Conservation (phyloP, 2,329 filamentous ascomycete species). For the Conoideocrella luteorostrata region DNA sequence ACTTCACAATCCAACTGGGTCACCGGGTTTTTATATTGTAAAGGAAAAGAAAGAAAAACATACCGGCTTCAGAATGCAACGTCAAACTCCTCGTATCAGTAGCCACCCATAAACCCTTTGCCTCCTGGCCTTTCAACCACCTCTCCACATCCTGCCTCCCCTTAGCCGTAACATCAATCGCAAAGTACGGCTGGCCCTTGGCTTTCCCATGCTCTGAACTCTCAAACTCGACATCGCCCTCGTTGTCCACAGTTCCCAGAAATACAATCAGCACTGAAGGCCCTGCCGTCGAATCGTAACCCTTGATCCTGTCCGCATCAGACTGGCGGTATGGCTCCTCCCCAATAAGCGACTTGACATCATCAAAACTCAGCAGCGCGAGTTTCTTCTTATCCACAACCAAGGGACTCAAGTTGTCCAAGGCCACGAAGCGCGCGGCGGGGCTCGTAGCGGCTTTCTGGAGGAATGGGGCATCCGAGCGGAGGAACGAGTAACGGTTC, state of each 20-base stretch:
- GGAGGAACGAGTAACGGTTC: conserved; percentile 75
- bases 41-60: conserved; percentile 13
- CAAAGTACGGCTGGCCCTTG: conserved; percentile 77
- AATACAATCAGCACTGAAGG: conserved; percentile 68
- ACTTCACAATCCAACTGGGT: no score
- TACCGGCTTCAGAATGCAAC: conserved; percentile 56
- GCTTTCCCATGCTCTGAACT: conserved; percentile 56
- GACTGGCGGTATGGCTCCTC: conserved; percentile 61
- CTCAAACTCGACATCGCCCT: conserved; percentile 11
- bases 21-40: no score
- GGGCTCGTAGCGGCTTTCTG: conserved; percentile 59
- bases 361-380: conserved; percentile 60
- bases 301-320: conserved; percentile 66
- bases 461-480: conserved; percentile 64
- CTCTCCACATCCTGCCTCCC: conserved; percentile 54
- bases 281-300: conserved; percentile 65
- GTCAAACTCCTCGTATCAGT: conserved; percentile 58
- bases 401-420: conserved; percentile 73
- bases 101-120: conserved; percentile 58
- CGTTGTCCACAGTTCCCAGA: conserved; percentile 69
- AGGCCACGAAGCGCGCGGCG: conserved; percentile 64
- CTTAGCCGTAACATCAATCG: conserved; percentile 76
- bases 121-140: conserved; percentile 34
- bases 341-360: conserved; percentile 66
- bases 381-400: conserved; percentile 50